phyloP scores from a whole-genome alignment of 345 rosid species.

The Citrus unshiu region DNA sequence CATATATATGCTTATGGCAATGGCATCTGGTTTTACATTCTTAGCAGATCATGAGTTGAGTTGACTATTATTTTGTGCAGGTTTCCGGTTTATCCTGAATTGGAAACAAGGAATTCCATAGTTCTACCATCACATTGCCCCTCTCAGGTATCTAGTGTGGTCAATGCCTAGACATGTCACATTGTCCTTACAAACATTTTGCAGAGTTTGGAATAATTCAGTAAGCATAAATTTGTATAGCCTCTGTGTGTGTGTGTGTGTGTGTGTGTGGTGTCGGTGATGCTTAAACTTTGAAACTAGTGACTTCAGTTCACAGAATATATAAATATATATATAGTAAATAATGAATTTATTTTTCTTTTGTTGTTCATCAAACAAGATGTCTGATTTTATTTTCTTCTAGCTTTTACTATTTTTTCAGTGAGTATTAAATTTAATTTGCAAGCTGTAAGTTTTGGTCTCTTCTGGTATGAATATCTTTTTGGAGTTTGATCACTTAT shows the following conservation, averaged over 20 bases:
- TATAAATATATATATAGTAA: background rate
- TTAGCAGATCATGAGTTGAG: constrained; percentile 13
- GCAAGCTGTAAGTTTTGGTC: background rate
- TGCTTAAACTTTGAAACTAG: background rate
- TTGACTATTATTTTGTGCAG: constrained; percentile 35
- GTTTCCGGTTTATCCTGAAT: constrained; percentile 80
- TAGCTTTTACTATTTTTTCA: background rate
- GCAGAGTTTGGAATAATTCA: background rate
- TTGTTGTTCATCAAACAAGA: constrained; percentile 1
- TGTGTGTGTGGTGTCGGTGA: background rate
- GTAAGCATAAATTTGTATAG: background rate
- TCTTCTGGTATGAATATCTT: background rate
- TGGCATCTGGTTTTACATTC: background rate
- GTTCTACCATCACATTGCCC: constrained; percentile 77
- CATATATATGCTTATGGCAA: background rate
- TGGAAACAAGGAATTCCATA: constrained; percentile 82
- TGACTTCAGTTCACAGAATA: too few relatives aligned
- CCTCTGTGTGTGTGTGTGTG: background rate
- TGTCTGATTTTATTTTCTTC: background rate
- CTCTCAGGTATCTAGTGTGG: constrained; percentile 56
- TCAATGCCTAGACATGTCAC: background rate
- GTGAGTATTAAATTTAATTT: background rate
- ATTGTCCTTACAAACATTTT: background rate
- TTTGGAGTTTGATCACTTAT: constrained; percentile 3
- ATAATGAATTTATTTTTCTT: background rate